These are phyloP conservation scores for Talaromyces marneffei DNA, from an alignment of 2,329 filamentous ascomycete genomes.

Conservation along the genomic window DNA sequence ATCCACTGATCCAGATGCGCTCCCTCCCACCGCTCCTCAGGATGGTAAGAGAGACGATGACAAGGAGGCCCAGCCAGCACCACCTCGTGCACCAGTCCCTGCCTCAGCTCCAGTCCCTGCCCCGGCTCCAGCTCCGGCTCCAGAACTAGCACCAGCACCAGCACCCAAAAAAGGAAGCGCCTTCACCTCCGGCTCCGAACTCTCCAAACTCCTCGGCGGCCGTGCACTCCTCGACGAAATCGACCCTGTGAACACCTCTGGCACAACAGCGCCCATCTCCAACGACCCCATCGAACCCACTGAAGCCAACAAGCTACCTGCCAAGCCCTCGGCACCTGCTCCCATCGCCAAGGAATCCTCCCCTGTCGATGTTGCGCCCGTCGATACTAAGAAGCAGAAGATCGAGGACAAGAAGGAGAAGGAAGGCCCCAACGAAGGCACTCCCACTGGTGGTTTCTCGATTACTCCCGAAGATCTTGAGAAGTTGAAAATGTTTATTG, in stretches of 20 bases:
- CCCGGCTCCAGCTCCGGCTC: conserved; percentile 36
- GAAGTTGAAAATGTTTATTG: neutral
- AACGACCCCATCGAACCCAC: neutral
- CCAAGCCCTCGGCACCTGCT: neutral
- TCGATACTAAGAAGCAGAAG: neutral
- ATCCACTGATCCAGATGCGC: conserved; percentile 18
- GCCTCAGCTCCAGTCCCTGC: conserved; percentile 35
- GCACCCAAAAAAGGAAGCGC: neutral
- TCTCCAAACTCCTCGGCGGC: conserved; percentile 13
- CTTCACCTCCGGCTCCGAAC: neutral
- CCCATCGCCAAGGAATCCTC: neutral
- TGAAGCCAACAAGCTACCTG: neutral
- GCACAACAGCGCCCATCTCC: neutral
- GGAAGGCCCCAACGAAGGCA: neutral
- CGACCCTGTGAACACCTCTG: neutral
- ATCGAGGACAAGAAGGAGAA: neutral
- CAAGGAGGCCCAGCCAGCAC: neutral
- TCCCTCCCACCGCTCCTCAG: neutral
- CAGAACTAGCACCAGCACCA: conserved; percentile 31
- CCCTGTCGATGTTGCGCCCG: neutral
- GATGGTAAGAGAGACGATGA: neutral
- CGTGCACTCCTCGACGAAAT: neutral
- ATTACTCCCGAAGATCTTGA: conserved; percentile 1
- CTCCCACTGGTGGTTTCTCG: neutral
- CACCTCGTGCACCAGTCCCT: conserved; percentile 1